Evolutionary conservation across 2,329 filamentous ascomycete genomes (phyloP).

Genomic region (Allantophomopsis lycopodina): DNA sequence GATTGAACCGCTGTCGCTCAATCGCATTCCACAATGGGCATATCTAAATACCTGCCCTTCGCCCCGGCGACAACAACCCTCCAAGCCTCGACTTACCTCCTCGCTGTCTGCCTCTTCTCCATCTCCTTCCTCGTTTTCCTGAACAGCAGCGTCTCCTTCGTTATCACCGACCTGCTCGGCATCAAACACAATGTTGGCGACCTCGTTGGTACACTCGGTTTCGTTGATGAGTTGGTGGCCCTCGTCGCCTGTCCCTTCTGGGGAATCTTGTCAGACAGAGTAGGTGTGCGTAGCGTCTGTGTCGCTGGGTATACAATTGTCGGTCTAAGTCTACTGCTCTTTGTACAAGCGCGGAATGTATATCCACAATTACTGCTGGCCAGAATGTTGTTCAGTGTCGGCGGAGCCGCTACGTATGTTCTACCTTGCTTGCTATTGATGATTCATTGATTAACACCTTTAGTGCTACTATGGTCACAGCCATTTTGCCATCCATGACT

Average conservation of each 20-base stretch:
- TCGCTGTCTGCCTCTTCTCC: slow-evolving; percentile 73
- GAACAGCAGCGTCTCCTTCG: slow-evolving; percentile 73
- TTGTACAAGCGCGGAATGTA: slow-evolving; percentile 76
- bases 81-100: slow-evolving; percentile 61
- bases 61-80: slow-evolving; percentile 41
- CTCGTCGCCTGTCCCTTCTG: slow-evolving; percentile 68
- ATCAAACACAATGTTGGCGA: slow-evolving; percentile 61
- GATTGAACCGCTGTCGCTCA: too few relatives aligned
- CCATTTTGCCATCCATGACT: slow-evolving; percentile 65
- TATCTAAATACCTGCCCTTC: slow-evolving; percentile 29
- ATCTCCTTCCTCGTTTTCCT: slow-evolving; percentile 86
- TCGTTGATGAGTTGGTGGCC: slow-evolving; percentile 72
- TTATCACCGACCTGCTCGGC: slow-evolving; percentile 71
- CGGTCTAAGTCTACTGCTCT: slow-evolving; percentile 59
- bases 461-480: slow-evolving; percentile 89
- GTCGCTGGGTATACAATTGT: slow-evolving; percentile 75
- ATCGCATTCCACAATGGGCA: too few relatives aligned
- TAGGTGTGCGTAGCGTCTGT: slow-evolving; percentile 60
- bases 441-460: neutral
- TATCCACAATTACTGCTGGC: slow-evolving; percentile 82
- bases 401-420: slow-evolving; percentile 71
- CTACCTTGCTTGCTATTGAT: too few relatives aligned
- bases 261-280: slow-evolving; percentile 64
- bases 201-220: slow-evolving; percentile 72
- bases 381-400: slow-evolving; percentile 76